Base-by-base conservation (phyloP, 2,329 filamentous ascomycete species). In the Rasamsonia emersonii region DNA sequence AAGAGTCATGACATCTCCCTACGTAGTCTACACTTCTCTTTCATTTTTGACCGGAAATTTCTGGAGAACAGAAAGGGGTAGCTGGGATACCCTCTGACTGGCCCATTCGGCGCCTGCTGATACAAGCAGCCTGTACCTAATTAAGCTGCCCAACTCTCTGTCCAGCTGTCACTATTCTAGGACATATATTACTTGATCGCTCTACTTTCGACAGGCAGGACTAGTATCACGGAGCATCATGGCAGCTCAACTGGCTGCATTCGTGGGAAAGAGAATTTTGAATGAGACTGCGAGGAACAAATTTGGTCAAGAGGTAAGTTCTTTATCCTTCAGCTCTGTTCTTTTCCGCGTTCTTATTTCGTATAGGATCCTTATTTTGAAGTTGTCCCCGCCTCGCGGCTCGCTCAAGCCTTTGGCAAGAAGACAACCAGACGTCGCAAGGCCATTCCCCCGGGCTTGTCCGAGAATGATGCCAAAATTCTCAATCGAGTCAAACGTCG, bases 321-420 rank as follows among this genome's bases (percentile, higher is more conserved):
- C 17, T 28, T 16, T 15, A 9, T 15, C 9, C 9, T 3, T 13
- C 16, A 8, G 14, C 9, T 13, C 11, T 17, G 5, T 8, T 33
- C 18, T 33, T 18, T 4, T 18, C n/a, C 5, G 9, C 13, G n/a
- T 20, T 14, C 20, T 45, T 38, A 25, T 17, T 29, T 18, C 28
- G 31, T 31, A 8, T 49, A 95, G 84, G 88, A 96, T 54, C 86
- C 88, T 4, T 94, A 86, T 64, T 93, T 88, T 49, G 85, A 93
- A 56, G 70, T 77, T 45, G 77, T 94, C 20, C 77, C 79, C 14
- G 79, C 88, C 24, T 83, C 82, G 6, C 73, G 77, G 41, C 66
- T 82, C 24, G 64, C 77, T 43, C 77, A 77, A 37, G 74, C 68
- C 33, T 76, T 78, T 16, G 71, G 59, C 20, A 77, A 75, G 48